phyloP scores from a whole-genome alignment of 306 rosid genomes.

The cucumber (Cucumis sativus) region Cucumber_9930_V3 NC_026655.2:19577001-19577500 shows the following conservation, averaged over 20 bases:
- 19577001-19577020: background rate
- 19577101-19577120: slow-evolving; percentile 63
- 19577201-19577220: slow-evolving; percentile 30
- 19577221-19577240: slow-evolving; percentile 43
- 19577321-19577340: background rate
- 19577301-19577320: slow-evolving; percentile 21
- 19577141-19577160: slow-evolving; percentile 39
- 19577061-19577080: background rate
- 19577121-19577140: slow-evolving; percentile 70
- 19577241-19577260: slow-evolving; percentile 13
- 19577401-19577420: background rate
- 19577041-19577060: background rate
- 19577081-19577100: background rate
- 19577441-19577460: background rate
- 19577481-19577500: background rate
- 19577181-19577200: slow-evolving; percentile 40
- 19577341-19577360: background rate
- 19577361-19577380: background rate
- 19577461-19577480: background rate
- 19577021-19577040: background rate
- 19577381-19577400: background rate
- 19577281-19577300: slow-evolving; percentile 6
- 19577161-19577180: slow-evolving; percentile 59
- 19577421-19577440: background rate
- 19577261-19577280: slow-evolving; percentile 24